These are phyloP conservation scores for Cutaneotrichosporon cutaneum DNA, from an alignment of 1,284 basidiomycete species.

Conservation along the genomic window DNA sequence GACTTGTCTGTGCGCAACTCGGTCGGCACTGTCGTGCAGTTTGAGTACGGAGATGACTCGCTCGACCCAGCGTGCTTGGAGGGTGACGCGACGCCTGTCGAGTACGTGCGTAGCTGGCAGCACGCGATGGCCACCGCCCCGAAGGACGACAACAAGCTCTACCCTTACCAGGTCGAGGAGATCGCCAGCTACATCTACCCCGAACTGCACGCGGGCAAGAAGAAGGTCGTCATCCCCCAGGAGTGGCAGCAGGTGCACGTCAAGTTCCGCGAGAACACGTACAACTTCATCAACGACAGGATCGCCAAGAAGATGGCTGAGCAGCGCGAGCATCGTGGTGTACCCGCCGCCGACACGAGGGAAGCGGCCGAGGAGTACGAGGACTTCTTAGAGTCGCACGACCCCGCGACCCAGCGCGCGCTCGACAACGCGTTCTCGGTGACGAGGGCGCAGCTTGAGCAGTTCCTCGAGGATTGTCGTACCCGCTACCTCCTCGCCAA, in stretches of 20 bases:
- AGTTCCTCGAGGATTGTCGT: constrained; percentile 85
- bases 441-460: constrained; percentile 72
- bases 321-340: constrained; percentile 71
- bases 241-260: constrained; percentile 61
- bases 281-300: constrained; percentile 68
- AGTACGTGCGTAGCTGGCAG: constrained; percentile 81
- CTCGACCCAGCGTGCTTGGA: constrained; percentile 95
- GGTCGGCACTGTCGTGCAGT: constrained; percentile 95
- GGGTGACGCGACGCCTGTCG: constrained; percentile 89
- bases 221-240: constrained; percentile 28
- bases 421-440: constrained; percentile 91
- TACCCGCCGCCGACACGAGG: constrained; percentile 68
- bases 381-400: constrained; percentile 39
- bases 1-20: constrained; percentile 97
- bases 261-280: constrained; percentile 74
- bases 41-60: constrained; percentile 95
- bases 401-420: constrained; percentile 60
- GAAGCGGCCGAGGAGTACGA: constrained; percentile 63
- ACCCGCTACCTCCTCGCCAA: constrained; percentile 88
- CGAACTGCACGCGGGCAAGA: constrained; percentile 21
- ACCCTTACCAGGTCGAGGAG: constrained; percentile 85
- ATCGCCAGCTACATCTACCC: constrained; percentile 62
- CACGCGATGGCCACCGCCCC: constrained; percentile 73
- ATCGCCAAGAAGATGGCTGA: constrained; percentile 69
- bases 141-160: constrained; percentile 63